Conservation (phyloP, 148 eudicot genomes). For the Gaultheria prostrata region DNA sequence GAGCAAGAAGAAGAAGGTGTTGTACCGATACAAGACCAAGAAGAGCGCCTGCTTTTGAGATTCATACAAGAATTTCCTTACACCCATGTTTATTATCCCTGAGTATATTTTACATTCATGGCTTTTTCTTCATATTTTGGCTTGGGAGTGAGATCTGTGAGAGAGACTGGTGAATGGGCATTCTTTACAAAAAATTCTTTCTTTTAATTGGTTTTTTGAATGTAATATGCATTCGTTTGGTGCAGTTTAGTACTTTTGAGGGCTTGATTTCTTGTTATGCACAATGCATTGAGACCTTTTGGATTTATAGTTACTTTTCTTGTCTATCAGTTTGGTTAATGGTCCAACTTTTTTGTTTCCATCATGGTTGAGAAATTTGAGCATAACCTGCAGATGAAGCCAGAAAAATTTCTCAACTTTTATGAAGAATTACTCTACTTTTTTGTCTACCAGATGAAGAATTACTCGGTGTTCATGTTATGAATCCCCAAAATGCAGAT, state of each 20-base stretch:
- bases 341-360: neutral
- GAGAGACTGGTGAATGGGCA: neutral
- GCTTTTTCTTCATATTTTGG: neutral
- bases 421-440: too few relatives aligned
- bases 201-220: neutral
- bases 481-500: too few relatives aligned
- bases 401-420: neutral
- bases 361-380: neutral
- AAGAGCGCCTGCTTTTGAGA: conserved; percentile 10
- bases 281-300: neutral
- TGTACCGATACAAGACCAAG: conserved; percentile 51
- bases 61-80: neutral
- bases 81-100: neutral
- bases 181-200: neutral
- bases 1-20: conserved; percentile 46
- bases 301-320: neutral
- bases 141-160: conserved; percentile 1
- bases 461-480: too few relatives aligned
- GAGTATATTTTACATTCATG: neutral
- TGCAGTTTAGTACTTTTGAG: neutral
- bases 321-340: neutral
- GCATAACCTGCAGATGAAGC: neutral
- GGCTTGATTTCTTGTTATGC: neutral
- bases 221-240: neutral
- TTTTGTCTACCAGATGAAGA: too few relatives aligned